phyloP scores from a whole-genome alignment of 805 yeast species.

The Wickerhamomyces queroliae region DNA sequence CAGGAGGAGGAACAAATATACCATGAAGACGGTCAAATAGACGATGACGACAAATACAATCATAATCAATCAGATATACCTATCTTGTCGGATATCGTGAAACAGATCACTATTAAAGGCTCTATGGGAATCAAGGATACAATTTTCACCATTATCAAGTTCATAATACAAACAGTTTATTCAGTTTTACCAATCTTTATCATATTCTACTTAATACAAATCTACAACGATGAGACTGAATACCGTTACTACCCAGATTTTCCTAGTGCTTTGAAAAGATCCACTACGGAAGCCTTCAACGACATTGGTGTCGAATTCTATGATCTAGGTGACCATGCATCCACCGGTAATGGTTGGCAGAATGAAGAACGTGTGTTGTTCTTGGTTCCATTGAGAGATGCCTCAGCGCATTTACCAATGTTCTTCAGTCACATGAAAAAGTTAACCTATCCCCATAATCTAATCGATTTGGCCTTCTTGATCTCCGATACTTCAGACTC shows the following conservation, averaged over 20 bases:
- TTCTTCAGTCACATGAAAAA: slow-evolving; percentile 77
- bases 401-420: slow-evolving; percentile 84
- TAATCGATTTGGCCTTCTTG: slow-evolving; percentile 77
- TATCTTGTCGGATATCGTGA: neutral
- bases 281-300: slow-evolving; percentile 20
- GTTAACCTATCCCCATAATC: slow-evolving; percentile 81
- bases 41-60: neutral
- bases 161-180: neutral
- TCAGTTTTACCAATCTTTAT: slow-evolving; percentile 1
- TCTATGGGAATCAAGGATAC: neutral
- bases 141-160: neutral
- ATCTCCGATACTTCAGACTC: slow-evolving; percentile 89
- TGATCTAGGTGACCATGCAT: slow-evolving; percentile 63
- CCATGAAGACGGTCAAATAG: neutral
- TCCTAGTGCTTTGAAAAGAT: slow-evolving; percentile 24
- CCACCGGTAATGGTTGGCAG: slow-evolving; percentile 75
- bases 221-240: slow-evolving; percentile 5
- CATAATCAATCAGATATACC: neutral
- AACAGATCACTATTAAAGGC: neutral
- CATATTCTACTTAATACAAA: slow-evolving; percentile 6
- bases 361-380: slow-evolving; percentile 72
- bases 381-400: slow-evolving; percentile 89
- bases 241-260: slow-evolving; percentile 28
- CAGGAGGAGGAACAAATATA: neutral
- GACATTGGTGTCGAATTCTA: slow-evolving; percentile 53